These are phyloP conservation scores for Starmerella vaccinii DNA, from an alignment of 805 yeast genomes.

Conservation along the genomic window DNA sequence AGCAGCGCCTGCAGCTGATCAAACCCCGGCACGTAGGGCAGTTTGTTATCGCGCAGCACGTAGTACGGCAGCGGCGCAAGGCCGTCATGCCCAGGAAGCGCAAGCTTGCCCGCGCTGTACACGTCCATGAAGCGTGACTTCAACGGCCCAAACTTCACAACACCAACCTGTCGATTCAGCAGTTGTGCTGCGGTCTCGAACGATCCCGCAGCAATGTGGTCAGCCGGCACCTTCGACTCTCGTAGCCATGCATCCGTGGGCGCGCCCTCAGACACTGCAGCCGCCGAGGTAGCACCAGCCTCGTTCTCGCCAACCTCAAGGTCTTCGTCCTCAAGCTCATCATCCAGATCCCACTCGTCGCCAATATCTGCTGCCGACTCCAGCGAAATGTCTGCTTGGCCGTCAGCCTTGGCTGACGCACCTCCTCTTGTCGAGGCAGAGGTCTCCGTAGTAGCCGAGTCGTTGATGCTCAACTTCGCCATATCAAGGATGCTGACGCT, in stretches of 20 bases:
- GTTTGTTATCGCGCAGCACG: slow-evolving; percentile 45
- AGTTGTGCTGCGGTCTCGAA: slow-evolving; percentile 93
- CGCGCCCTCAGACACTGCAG: slow-evolving; percentile 32
- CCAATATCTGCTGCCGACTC: slow-evolving; percentile 26
- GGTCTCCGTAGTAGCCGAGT: too few species aligned
- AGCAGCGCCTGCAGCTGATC: slow-evolving; percentile 52
- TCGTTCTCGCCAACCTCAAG: slow-evolving; percentile 35
- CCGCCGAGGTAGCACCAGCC: too few species aligned
- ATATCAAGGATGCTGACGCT: slow-evolving; percentile 26
- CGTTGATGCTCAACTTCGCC: slow-evolving; percentile 13
- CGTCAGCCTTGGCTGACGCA: slow-evolving; percentile 22
- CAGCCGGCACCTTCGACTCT: slow-evolving; percentile 81
- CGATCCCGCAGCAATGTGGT: slow-evolving; percentile 90
- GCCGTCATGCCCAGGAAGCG: slow-evolving; percentile 62
- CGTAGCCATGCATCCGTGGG: slow-evolving; percentile 77
- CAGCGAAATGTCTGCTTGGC: slow-evolving; percentile 17
- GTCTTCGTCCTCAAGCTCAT: slow-evolving; percentile 41
- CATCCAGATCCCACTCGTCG: slow-evolving; percentile 61
- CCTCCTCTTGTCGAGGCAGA: slow-evolving; percentile 12
- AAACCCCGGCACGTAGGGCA: slow-evolving; percentile 69
- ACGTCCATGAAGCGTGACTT: slow-evolving; percentile 73
- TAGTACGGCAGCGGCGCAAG: slow-evolving; percentile 59
- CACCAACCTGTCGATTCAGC: slow-evolving; percentile 79
- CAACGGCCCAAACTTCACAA: slow-evolving; percentile 77
- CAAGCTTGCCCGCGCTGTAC: slow-evolving; percentile 68